A percentile compares a stretch with the other conserved stretches of the same genome.
Evolutionary conservation across 768 basidiomycete species (phyloP).

Genomic region (Hericium erinaceus): DNA sequence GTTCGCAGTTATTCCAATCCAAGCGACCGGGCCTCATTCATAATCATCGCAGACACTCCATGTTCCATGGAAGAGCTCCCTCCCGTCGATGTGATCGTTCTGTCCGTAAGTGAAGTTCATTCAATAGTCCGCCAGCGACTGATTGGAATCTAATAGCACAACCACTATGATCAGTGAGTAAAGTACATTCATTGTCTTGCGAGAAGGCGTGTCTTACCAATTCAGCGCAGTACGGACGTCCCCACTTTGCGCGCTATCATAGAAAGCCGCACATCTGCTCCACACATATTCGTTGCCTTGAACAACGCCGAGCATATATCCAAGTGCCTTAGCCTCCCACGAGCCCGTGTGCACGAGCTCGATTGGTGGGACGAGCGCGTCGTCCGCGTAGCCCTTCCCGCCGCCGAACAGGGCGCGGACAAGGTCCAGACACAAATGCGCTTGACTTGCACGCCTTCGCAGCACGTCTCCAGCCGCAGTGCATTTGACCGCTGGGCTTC

Average conservation of each 20-base stretch:
- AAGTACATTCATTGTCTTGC: not conserved
- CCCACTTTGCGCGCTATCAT: constrained; percentile 24
- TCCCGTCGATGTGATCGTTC: constrained; percentile 38
- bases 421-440: constrained; percentile 24
- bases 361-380: constrained; percentile 41
- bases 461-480: constrained; percentile 50
- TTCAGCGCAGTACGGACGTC: constrained; percentile 22
- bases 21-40: not conserved
- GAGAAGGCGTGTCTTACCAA: not conserved
- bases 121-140: not conserved
- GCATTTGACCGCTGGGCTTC: constrained; percentile 43
- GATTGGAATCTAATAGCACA: constrained; percentile 18
- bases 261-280: constrained; percentile 10
- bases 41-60: constrained; percentile 21
- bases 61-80: constrained; percentile 36
- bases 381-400: constrained; percentile 21
- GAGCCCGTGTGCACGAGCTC: constrained; percentile 28
- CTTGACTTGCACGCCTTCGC: constrained; percentile 52
- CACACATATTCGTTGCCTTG: constrained; percentile 38
- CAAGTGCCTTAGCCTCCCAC: constrained; percentile 20
- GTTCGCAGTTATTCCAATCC: constrained; percentile 14
- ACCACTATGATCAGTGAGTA: constrained; percentile 29
- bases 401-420: not conserved
- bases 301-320: constrained; percentile 30
- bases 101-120: constrained; percentile 29